Conservation (phyloP, 352 stramenopile genomes). For the Phytophthora ohioensis region DNA sequence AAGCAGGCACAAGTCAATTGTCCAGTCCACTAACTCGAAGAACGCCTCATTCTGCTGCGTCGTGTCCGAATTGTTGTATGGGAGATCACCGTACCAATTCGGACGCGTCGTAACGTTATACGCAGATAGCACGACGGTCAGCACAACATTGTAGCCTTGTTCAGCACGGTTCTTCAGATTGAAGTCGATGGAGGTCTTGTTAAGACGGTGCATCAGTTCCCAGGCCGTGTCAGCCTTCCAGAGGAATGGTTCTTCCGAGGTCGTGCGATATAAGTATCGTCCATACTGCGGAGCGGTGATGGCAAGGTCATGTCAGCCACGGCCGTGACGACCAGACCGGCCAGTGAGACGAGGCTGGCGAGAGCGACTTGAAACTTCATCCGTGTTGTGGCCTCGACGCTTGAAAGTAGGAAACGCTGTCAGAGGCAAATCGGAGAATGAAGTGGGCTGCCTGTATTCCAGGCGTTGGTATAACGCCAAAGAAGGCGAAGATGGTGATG, state of each 20-base stretch:
- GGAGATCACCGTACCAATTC: constrained; percentile 36
- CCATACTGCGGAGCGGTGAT: constrained; percentile 26
- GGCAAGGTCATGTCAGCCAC: constrained; percentile 24
- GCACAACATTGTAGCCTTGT: constrained; percentile 37
- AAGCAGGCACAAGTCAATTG: constrained; percentile 19
- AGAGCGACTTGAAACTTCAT: constrained; percentile 19
- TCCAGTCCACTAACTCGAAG: constrained; percentile 37
- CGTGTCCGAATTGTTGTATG: constrained; percentile 33
- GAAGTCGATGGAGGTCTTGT: constrained; percentile 45
- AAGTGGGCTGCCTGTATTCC: background rate
- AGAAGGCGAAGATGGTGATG: background rate
- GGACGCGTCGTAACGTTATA: constrained; percentile 27
- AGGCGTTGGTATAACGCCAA: background rate
- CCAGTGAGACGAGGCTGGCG: background rate
- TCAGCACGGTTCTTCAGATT: constrained; percentile 33
- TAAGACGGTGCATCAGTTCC: constrained; percentile 35
- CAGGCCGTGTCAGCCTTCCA: constrained; percentile 40
- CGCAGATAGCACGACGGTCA: constrained; percentile 24
- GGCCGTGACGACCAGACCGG: background rate
- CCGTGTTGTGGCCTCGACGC: too few relatives aligned
- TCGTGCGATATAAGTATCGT: constrained; percentile 29
- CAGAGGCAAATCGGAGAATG: background rate
- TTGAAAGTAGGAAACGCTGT: too few relatives aligned
- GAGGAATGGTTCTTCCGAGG: constrained; percentile 29
- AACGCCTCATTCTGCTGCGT: constrained; percentile 26